phyloP scores from a whole-genome alignment of 305 asterid genomes.

The Caryopteris hybrid region DNA sequence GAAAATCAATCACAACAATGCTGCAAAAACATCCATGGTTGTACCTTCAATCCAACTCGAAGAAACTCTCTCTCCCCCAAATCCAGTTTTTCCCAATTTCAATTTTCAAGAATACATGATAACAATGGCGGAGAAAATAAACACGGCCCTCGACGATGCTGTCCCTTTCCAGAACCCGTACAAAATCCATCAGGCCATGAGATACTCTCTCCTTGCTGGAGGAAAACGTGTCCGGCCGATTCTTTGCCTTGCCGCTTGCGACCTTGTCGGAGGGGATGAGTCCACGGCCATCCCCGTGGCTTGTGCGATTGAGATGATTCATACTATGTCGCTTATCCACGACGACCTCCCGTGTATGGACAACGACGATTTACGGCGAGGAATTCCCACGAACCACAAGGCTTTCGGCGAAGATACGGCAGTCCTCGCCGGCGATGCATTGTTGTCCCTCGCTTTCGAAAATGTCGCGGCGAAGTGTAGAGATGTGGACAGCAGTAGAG shows the following conservation, averaged over 20 bases:
- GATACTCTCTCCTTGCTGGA: constrained; percentile 76
- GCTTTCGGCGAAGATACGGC: constrained; percentile 63
- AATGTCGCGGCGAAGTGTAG: constrained; percentile 40
- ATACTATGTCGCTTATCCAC: constrained; percentile 75
- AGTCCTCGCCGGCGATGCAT: constrained; percentile 72
- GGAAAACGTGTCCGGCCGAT: constrained; percentile 70
- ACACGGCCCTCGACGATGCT: constrained; percentile 58
- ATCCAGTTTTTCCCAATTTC: constrained; percentile 34
- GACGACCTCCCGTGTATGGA: constrained; percentile 88
- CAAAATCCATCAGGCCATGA: constrained; percentile 62
- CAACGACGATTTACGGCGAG: constrained; percentile 59
- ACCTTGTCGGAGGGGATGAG: constrained; percentile 55
- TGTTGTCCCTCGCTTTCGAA: constrained; percentile 57
- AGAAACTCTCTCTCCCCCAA: constrained; percentile 2
- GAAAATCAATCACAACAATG: constrained; percentile 31
- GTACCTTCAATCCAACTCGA: constrained; percentile 20
- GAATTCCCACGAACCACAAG: constrained; percentile 67
- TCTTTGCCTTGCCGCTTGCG: constrained; percentile 65
- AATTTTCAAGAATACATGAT: constrained; percentile 46
- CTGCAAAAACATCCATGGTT: constrained; percentile 16
- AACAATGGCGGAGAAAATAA: constrained; percentile 36
- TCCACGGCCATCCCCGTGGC: constrained; percentile 49
- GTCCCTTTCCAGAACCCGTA: constrained; percentile 53
- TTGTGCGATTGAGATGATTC: constrained; percentile 70
- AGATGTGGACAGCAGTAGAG: constrained; percentile 26